These are phyloP conservation scores for Tricholomella constricta DNA, from an alignment of 768 basidiomycete species.

Conservation along the genomic window DNA sequence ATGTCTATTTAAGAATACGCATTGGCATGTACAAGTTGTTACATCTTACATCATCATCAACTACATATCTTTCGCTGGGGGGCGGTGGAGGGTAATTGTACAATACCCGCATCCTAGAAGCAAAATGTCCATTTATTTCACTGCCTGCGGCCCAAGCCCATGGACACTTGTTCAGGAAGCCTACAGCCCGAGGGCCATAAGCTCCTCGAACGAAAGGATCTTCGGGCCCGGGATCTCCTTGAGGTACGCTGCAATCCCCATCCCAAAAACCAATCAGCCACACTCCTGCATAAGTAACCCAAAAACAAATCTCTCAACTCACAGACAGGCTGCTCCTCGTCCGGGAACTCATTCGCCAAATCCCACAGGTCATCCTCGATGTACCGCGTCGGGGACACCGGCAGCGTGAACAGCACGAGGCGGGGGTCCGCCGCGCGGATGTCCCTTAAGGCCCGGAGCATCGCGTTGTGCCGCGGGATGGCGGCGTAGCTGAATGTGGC, in stretches of 20 bases:
- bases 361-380: constrained; percentile 24
- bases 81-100: too few species aligned
- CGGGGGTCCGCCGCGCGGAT: constrained; percentile 9
- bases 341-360: constrained; percentile 19
- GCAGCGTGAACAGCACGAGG: constrained; percentile 18
- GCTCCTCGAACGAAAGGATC: constrained; percentile 14
- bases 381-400: constrained; percentile 10
- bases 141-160: too few species aligned
- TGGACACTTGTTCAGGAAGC: too few species aligned
- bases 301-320: too few species aligned
- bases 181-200: constrained; percentile 5
- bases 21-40: too few species aligned
- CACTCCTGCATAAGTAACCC: background rate
- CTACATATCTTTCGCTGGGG: too few species aligned
- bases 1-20: too few species aligned
- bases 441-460: constrained; percentile 5
- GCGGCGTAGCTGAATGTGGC: constrained; percentile 14
- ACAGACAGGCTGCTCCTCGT: constrained; percentile 17
- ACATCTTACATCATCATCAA: too few species aligned
- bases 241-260: constrained; percentile 9
- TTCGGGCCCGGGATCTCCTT: constrained; percentile 8
- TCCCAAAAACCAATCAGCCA: background rate
- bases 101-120: too few species aligned
- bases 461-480: background rate
- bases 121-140: too few species aligned